A percentile compares a stretch with the other conserved stretches of the same genome.
Evolutionary conservation across 768 basidiomycete species (phyloP).

Genomic region (Lactifluus subvellereus): DNA sequence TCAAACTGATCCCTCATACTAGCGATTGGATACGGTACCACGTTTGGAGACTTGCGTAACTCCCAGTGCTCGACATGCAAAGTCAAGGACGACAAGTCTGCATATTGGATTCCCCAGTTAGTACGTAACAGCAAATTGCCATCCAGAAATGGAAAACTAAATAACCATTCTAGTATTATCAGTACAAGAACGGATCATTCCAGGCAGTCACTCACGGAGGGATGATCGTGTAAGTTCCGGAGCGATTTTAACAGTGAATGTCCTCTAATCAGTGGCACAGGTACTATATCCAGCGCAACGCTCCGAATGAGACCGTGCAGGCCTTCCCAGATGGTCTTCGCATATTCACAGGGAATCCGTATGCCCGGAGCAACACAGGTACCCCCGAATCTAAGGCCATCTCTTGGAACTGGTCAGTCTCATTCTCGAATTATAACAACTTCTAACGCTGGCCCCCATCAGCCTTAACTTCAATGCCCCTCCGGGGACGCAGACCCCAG

Average conservation of each 20-base stretch:
- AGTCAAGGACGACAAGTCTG: constrained; percentile 22
- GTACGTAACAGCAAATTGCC: background rate
- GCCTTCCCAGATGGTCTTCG: constrained; percentile 26
- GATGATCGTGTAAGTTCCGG: constrained; percentile 19
- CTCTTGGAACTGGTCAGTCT: constrained; percentile 26
- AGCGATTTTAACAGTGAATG: background rate
- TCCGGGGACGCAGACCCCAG: constrained; percentile 8
- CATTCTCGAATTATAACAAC: constrained; percentile 10
- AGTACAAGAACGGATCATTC: constrained; percentile 12
- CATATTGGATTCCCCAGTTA: constrained; percentile 17
- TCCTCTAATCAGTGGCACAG: constrained; percentile 4
- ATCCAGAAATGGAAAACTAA: background rate
- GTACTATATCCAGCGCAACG: constrained; percentile 17
- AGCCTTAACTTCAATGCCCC: constrained; percentile 13
- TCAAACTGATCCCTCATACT: background rate
- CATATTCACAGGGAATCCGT: constrained; percentile 29
- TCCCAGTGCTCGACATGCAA: constrained; percentile 20
- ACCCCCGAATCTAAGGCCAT: constrained; percentile 23
- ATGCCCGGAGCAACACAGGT: constrained; percentile 27
- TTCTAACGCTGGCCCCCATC: background rate
- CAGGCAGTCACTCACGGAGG: constrained; percentile 15
- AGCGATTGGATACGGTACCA: constrained; percentile 17
- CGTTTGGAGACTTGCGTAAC: constrained; percentile 10
- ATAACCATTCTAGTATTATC: constrained; percentile 18
- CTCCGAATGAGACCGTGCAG: constrained; percentile 1